Evolutionary conservation across 164 flowering plant genomes (phyloP), one percentile per base, ranked within the genome.

Genomic region (Tinospora cordifolia): DNA sequence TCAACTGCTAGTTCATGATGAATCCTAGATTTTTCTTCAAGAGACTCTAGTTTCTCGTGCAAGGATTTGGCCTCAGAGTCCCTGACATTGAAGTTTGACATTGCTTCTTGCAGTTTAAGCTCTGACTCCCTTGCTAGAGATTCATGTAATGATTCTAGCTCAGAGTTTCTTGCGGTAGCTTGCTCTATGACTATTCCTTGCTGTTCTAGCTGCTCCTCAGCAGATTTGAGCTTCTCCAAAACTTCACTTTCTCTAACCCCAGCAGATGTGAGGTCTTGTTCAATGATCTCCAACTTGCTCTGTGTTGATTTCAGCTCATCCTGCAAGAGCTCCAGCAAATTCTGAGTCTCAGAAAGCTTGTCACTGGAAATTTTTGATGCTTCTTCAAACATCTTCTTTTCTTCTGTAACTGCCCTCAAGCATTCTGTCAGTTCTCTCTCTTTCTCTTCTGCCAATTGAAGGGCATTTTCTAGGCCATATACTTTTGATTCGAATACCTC

Each of bases 301-400:
- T 83, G 90, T 2, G 86, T 68, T 34, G 71, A 22, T 75, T 62
- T 81, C 75, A 90, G 62, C 67, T 93, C 97, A 69, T 75, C 77
- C 49, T 78, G 79, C 80, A 90, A 66, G 3, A 80, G 65, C 39
- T 82, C 84, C 67, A 87, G 66, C 26, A 84, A 72, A 76, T 78
- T 84, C 75, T 89, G 90, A 17, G 84, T 47, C 75, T 90, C 93
- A 25, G 84, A 78, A 65, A 88, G 86, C 84, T 86, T 89, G 70
- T 72, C 63, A 10, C 46, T 76, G 41, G 86, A 80, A 63, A 41
- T 74, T 19, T 70, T 80, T 27, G 80, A 81, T 59, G 75, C 78
- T 27, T 83, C 88, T 77, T 88, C 92, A 27, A 86, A 60, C 25
- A 62, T 77, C 22, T 73, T 84, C 76, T 83, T 87, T 82, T 90